Percentiles rank a stretch among this genome's conserved stretches.
Conservation (phyloP, 768 basidiomycete species). For the Hemileccinum rubropunctum region DNA sequence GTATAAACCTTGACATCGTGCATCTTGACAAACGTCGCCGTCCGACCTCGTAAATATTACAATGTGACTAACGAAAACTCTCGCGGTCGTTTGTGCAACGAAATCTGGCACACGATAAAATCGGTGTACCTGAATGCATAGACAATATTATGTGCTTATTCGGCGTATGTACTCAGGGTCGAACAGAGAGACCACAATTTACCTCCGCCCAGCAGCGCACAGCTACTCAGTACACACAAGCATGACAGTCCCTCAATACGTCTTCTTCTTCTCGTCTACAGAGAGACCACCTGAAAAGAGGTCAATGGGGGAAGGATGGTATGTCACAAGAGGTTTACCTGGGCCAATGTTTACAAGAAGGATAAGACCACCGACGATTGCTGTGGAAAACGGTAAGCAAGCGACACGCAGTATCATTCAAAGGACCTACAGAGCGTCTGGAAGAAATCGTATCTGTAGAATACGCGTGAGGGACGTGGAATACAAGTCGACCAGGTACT, state of each 20-base stretch:
- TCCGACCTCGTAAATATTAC: too few species aligned
- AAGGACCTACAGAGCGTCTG: conserved; percentile 74
- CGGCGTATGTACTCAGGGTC: conserved; percentile 18
- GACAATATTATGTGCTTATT: too few species aligned
- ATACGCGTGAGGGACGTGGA: conserved; percentile 21
- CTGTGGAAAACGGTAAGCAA: conserved; percentile 29
- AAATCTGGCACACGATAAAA: too few species aligned
- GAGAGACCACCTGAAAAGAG: conserved; percentile 76
- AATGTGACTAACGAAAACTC: conserved; percentile 21
- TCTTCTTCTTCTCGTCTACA: conserved; percentile 99
- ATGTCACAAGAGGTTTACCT: conserved; percentile 44
- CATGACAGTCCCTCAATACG: conserved; percentile 43
- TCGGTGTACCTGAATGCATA: too few species aligned
- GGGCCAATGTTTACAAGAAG: conserved; percentile 98
- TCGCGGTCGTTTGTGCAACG: too few species aligned
- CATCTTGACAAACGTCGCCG: conserved; percentile 19
- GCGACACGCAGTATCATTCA: not conserved
- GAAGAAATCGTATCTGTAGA: conserved; percentile 93
- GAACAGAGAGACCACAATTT: conserved; percentile 4
- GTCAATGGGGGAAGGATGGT: not conserved
- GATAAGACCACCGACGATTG: conserved; percentile 96
- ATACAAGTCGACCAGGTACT: conserved; percentile 25
- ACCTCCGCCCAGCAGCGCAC: conserved; percentile 4
- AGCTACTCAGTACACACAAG: not conserved
- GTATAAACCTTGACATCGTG: conserved; percentile 83